phyloP scores from a whole-genome alignment of 352 stramenopile genomes.

The Phytophthora quininea region DNA sequence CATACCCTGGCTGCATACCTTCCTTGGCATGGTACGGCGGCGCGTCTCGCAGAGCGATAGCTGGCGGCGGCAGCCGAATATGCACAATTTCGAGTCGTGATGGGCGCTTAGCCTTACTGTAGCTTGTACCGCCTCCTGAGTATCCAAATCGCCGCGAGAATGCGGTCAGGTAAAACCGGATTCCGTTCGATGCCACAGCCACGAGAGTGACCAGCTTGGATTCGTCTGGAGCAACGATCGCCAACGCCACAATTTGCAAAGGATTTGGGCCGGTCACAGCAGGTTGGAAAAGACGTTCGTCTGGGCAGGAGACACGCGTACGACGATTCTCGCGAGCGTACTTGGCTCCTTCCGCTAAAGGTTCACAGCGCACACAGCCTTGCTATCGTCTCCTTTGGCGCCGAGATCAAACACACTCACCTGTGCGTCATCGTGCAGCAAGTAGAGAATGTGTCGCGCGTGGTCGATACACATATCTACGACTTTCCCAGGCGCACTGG shows the following conservation, averaged over 20 bases:
- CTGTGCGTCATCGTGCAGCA: conserved; percentile 84
- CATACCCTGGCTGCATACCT: conserved; percentile 84
- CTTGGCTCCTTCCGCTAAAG: conserved; percentile 74
- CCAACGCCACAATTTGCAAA: conserved; percentile 76
- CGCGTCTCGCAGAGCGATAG: conserved; percentile 68
- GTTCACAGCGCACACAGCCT: conserved; percentile 72
- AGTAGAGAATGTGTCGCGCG: conserved; percentile 91
- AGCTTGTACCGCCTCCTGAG: conserved; percentile 32
- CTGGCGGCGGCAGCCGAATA: conserved; percentile 81
- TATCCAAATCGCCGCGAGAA: conserved; percentile 75
- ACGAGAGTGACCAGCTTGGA: conserved; percentile 92
- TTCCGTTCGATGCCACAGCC: conserved; percentile 91
- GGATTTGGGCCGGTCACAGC: conserved; percentile 33
- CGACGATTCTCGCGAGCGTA: conserved; percentile 86
- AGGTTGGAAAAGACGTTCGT: conserved; percentile 81
- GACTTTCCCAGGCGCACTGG: conserved; percentile 83
- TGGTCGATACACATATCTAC: conserved; percentile 90
- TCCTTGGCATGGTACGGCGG: conserved; percentile 88
- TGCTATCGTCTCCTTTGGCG: conserved; percentile 53
- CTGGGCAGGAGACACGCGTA: conserved; percentile 81
- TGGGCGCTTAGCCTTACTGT: conserved; percentile 59
- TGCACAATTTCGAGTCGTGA: conserved; percentile 78
- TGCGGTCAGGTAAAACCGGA: conserved; percentile 93
- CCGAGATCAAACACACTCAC: conserved; percentile 82
- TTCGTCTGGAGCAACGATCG: conserved; percentile 68